Conservation (phyloP, 805 yeast species). For the Yarrowia hollandica region DNA sequence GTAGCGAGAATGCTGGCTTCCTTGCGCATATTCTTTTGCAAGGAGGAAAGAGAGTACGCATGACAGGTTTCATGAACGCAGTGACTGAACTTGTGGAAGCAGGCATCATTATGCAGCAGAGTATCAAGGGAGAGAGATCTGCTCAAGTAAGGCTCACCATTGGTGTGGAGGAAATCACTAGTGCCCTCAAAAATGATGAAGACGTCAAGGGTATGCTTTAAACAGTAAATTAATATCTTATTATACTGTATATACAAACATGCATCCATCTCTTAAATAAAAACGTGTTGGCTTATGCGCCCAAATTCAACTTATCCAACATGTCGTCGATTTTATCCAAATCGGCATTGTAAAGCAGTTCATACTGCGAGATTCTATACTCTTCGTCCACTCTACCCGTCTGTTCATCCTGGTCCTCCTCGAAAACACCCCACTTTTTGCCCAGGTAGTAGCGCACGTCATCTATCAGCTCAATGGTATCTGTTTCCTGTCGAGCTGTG, state of each 20-base stretch:
- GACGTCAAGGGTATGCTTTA: slow-evolving; percentile 44
- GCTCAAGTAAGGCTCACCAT: slow-evolving; percentile 64
- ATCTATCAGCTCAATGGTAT: slow-evolving; percentile 76
- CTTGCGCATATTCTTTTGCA: slow-evolving; percentile 38
- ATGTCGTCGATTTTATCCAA: slow-evolving; percentile 44
- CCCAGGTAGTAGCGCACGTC: slow-evolving; percentile 67
- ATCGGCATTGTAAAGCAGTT: slow-evolving; percentile 44
- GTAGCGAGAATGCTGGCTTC: slow-evolving; percentile 42
- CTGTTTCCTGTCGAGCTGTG: slow-evolving; percentile 63
- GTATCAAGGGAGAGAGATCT: slow-evolving; percentile 64
- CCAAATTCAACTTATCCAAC: neutral
- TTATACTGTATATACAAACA: no score
- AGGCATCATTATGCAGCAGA: slow-evolving; percentile 73
- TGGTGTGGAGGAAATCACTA: slow-evolving; percentile 66
- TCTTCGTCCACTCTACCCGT: slow-evolving; percentile 31
- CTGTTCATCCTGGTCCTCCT: slow-evolving; percentile 31
- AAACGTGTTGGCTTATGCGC: no score
- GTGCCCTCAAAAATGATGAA: slow-evolving; percentile 60
- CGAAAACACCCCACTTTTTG: slow-evolving; percentile 41
- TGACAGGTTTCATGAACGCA: slow-evolving; percentile 60
- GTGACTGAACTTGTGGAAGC: slow-evolving; percentile 72
- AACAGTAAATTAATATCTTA: neutral
- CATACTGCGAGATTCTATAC: slow-evolving; percentile 38
- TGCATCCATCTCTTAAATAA: no score
- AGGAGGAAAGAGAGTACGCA: slow-evolving; percentile 47